phyloP scores from a whole-genome alignment of 257 asterid species.

The Asclepias syriaca region DNA sequence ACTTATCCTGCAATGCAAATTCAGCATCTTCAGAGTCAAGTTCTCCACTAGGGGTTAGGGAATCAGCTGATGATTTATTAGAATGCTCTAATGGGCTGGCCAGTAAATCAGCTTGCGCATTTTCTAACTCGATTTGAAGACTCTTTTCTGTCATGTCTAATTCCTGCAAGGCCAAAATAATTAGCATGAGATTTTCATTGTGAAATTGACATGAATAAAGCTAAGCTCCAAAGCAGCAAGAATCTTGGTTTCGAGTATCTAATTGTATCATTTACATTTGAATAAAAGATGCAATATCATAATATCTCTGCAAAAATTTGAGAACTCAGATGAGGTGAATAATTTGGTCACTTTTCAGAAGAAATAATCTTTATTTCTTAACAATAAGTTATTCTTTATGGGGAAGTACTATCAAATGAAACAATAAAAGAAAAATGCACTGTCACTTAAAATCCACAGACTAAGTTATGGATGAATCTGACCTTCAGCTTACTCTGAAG shows the following conservation, averaged over 20 bases:
- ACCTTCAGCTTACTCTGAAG: conserved; percentile 74
- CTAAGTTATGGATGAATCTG: conserved; percentile 17
- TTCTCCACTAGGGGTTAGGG: conserved; percentile 26
- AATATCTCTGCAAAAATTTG: neutral
- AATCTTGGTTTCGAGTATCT: neutral
- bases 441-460: conserved; percentile 2
- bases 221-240: neutral
- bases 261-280: neutral
- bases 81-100: conserved; percentile 34
- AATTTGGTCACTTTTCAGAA: neutral
- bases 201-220: neutral
- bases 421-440: neutral
- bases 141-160: conserved; percentile 53
- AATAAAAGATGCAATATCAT: neutral
- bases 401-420: neutral
- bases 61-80: conserved; percentile 29
- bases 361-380: neutral
- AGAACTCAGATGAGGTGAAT: neutral
- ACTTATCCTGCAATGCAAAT: conserved; percentile 42
- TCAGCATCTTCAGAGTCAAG: conserved; percentile 48
- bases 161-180: conserved; percentile 39
- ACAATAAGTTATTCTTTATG: neutral
- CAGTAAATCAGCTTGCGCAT: conserved; percentile 25
- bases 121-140: conserved; percentile 52
- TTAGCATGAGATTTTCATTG: neutral